These are phyloP conservation scores for Kodamaea sp. DNA, from an alignment of 1,139 yeast species.

Conservation along the genomic window DNA sequence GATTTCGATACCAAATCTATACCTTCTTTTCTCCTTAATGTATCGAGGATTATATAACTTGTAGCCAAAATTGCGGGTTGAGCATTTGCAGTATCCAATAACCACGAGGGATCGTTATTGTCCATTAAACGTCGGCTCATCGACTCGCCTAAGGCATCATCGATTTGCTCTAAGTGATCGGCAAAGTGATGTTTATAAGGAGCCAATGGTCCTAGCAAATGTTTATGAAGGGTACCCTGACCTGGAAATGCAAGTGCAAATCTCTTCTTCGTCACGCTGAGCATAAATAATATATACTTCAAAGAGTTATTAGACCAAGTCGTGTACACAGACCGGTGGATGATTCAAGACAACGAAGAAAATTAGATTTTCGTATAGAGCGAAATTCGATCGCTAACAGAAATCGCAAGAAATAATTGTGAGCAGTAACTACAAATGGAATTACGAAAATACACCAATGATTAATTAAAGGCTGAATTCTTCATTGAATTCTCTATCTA, in stretches of 20 bases:
- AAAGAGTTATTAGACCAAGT: too few species aligned
- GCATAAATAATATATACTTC: too few species aligned
- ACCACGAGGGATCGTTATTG: constrained; percentile 18
- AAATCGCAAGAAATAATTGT: too few species aligned
- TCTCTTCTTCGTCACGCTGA: background rate
- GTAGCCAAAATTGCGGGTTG: constrained; percentile 60
- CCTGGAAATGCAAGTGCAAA: constrained; percentile 42
- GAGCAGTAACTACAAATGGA: too few species aligned
- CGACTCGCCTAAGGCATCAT: constrained; percentile 55
- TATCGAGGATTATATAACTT: constrained; percentile 33
- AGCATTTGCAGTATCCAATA: constrained; percentile 44
- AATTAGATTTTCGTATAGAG: too few species aligned
- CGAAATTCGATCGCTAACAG: too few species aligned
- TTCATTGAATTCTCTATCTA: too few species aligned
- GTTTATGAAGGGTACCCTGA: constrained; percentile 34
- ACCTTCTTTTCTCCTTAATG: background rate
- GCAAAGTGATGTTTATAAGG: constrained; percentile 18
- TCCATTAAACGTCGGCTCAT: constrained; percentile 30
- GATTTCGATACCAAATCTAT: background rate
- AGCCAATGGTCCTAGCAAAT: constrained; percentile 27
- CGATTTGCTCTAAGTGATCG: constrained; percentile 43
- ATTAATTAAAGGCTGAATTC: too few species aligned
- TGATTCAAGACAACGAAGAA: too few species aligned
- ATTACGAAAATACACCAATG: too few species aligned
- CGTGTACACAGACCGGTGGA: too few species aligned